Percentiles rank a stretch among this genome's conserved stretches.
Evolutionary conservation across 2,329 filamentous ascomycete species (phyloP).

Genomic region (Diaporthe ilicicola): DNA sequence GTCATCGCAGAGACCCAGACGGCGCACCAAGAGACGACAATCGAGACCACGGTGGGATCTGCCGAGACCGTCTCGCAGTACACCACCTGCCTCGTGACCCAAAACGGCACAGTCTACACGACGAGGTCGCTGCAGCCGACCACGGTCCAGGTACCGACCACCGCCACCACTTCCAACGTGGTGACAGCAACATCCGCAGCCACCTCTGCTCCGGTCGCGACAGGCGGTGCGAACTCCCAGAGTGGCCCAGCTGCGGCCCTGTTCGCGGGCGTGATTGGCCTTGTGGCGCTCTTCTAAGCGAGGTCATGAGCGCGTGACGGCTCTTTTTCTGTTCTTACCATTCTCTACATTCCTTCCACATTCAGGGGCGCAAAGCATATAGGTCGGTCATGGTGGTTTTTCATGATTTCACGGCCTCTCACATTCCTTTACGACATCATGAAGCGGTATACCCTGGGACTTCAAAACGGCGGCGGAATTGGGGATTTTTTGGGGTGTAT

Average conservation of each 20-base stretch:
- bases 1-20: conserved; percentile 53
- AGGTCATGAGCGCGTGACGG: neutral
- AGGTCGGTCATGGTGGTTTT: conserved; percentile 16
- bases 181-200: conserved; percentile 36
- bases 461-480: conserved; percentile 10
- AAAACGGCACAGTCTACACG: conserved; percentile 39
- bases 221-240: conserved; percentile 43
- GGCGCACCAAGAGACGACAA: conserved; percentile 48
- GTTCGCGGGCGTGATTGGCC: conserved; percentile 49
- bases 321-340: neutral
- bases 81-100: conserved; percentile 46
- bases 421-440: conserved; percentile 27
- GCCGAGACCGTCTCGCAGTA: conserved; percentile 46
- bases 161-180: conserved; percentile 40
- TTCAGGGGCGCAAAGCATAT: conserved; percentile 20
- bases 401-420: conserved; percentile 24
- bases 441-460: conserved; percentile 24
- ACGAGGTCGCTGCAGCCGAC: conserved; percentile 39
- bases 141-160: conserved; percentile 43
- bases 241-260: conserved; percentile 46
- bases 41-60: conserved; percentile 46
- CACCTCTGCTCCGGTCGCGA: conserved; percentile 38
- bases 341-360: conserved; percentile 24
- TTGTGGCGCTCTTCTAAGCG: conserved; percentile 47
- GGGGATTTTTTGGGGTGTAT: neutral